Evolutionary conservation across 371 early-diverging fungal genomes (phyloP).

Genomic region (Mortierella sp.): DNA sequence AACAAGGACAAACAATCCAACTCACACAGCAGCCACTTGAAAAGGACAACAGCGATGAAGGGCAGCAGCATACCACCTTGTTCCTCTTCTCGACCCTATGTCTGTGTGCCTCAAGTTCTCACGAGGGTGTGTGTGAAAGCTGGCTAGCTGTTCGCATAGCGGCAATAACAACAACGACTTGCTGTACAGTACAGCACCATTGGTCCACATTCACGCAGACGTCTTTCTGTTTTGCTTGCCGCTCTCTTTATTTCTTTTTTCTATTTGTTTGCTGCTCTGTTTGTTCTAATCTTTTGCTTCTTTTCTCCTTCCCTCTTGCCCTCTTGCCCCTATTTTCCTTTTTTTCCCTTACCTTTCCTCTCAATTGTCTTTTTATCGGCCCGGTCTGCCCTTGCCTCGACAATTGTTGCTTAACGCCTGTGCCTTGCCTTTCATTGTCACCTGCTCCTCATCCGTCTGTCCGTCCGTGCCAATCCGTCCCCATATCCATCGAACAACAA

Average conservation of each 20-base stretch:
- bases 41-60: neutral
- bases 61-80: neutral
- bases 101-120: neutral
- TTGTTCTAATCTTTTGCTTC: neutral
- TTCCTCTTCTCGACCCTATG: neutral
- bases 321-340: neutral
- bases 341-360: neutral
- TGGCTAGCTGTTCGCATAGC: neutral
- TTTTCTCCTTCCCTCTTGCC: neutral
- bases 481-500: neutral
- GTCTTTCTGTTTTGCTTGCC: neutral
- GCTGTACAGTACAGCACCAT: neutral
- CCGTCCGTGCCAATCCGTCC: neutral
- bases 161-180: neutral
- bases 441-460: neutral
- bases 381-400: neutral
- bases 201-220: neutral
- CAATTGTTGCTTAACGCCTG: neutral
- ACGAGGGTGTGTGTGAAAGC: conserved; percentile 1
- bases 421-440: neutral
- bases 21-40: neutral
- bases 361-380: neutral
- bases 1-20: neutral
- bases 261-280: neutral
- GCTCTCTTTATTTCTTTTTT: neutral